Conservation (phyloP, 495 filamentous ascomycete species). For the Hypoxylon lenormandii region DNA sequence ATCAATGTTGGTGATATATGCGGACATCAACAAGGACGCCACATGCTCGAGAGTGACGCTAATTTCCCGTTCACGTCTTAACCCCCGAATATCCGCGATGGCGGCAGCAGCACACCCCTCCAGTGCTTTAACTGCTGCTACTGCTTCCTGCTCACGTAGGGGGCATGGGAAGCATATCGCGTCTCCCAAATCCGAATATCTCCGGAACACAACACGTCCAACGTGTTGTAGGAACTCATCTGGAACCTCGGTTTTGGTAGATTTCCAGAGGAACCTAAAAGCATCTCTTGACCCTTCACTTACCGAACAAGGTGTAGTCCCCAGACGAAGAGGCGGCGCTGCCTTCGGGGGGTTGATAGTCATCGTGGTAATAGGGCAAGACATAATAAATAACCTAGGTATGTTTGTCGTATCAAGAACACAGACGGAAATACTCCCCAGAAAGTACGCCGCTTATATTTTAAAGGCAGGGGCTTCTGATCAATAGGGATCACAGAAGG, state of each 20-base stretch:
- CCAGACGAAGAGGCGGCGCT: slow-evolving; percentile 11
- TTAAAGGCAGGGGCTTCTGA: slow-evolving; percentile 29
- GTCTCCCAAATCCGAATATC: slow-evolving; percentile 49
- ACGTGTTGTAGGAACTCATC: slow-evolving; percentile 46
- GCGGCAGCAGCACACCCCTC: slow-evolving; percentile 75
- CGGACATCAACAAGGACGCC: slow-evolving; percentile 75
- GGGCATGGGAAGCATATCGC: slow-evolving; percentile 69
- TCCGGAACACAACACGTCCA: slow-evolving; percentile 48
- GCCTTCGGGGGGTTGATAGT: slow-evolving; percentile 26
- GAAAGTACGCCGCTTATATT: slow-evolving; percentile 31
- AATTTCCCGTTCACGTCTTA: slow-evolving; percentile 57
- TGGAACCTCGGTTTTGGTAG: slow-evolving; percentile 49
- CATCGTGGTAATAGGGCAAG: slow-evolving; percentile 24
- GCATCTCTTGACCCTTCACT: slow-evolving; percentile 48
- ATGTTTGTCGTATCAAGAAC: slow-evolving; percentile 11
- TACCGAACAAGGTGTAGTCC: slow-evolving; percentile 32
- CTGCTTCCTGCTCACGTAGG: slow-evolving; percentile 76
- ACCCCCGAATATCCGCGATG: slow-evolving; percentile 67
- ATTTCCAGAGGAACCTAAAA: slow-evolving; percentile 43
- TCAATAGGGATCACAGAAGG: slow-evolving; percentile 17
- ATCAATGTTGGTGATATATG: slow-evolving; percentile 77
- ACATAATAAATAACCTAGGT: slow-evolving; percentile 8
- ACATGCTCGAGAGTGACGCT: slow-evolving; percentile 72
- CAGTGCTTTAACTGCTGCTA: slow-evolving; percentile 74
- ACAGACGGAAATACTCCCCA: slow-evolving; percentile 11